phyloP scores from a whole-genome alignment of 371 early-diverging fungal species.

The Mucor mucedo region DNA sequence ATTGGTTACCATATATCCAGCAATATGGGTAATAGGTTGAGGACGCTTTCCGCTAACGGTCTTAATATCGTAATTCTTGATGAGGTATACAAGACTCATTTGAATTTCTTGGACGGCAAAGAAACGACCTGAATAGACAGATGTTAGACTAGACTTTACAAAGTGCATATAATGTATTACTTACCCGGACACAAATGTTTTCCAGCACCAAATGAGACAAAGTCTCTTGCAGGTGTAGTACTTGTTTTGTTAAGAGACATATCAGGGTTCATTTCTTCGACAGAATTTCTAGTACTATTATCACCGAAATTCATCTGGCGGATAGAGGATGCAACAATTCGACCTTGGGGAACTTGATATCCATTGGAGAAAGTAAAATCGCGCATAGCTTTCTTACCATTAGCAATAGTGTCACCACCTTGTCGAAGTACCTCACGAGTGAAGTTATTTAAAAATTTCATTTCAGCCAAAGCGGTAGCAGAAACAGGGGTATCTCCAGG shows the following conservation, averaged over 20 bases:
- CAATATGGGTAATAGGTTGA: slow-evolving; percentile 29
- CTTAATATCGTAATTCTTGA: slow-evolving; percentile 33
- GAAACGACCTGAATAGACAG: slow-evolving; percentile 35
- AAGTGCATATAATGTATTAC: background rate
- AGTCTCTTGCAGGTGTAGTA: slow-evolving; percentile 35
- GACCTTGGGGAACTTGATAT: slow-evolving; percentile 42
- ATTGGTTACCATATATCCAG: slow-evolving; percentile 14
- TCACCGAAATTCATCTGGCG: slow-evolving; percentile 39
- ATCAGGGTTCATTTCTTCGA: slow-evolving; percentile 37
- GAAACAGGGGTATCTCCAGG: slow-evolving; percentile 31
- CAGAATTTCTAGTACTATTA: slow-evolving; percentile 12
- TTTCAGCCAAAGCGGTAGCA: slow-evolving; percentile 26
- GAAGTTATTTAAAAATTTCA: slow-evolving; percentile 41
- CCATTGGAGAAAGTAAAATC: slow-evolving; percentile 49
- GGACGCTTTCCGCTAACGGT: slow-evolving; percentile 29
- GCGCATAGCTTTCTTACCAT: slow-evolving; percentile 30
- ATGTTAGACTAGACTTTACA: background rate
- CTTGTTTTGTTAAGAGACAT: slow-evolving; percentile 21
- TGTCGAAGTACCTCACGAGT: slow-evolving; percentile 44
- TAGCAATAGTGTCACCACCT: slow-evolving; percentile 37
- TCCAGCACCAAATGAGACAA: slow-evolving; percentile 41
- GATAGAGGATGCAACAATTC: slow-evolving; percentile 25
- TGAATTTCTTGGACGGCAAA: slow-evolving; percentile 58
- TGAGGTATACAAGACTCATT: slow-evolving; percentile 30
- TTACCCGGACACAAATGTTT: slow-evolving; percentile 39